Evolutionary conservation across 805 yeast species (phyloP), one percentile per base, ranked within the genome.

Genomic region (Pichia manshurica): DNA sequence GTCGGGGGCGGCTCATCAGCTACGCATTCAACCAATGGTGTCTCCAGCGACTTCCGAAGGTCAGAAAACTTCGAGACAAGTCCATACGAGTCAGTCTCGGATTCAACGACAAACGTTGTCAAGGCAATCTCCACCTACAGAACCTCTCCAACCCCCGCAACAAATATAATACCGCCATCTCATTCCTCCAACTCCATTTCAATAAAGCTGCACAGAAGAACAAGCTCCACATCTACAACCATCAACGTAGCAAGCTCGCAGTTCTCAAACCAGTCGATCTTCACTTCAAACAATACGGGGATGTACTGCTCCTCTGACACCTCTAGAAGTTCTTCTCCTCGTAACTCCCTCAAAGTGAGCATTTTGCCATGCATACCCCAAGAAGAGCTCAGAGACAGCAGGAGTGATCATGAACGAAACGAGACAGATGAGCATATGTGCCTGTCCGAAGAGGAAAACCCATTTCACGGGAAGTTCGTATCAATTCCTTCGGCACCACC

Each of bases 121-220:
- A 58, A 54, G 44, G 65, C 65, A 2, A 53, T 56, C 37, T 62
- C 67, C 8, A 60, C 67, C 19, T 64, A 58, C 49, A 57, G 66
- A 49, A 64, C 68, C 3, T 53, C 59, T 5, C 66, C 67, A 23
- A 51, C 63, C 1, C 53, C 53, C 7, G 10, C 16, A 13, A 23
- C 34, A n/a, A 7, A 25, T 10, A 8, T 10, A 10, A 25, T 17
- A 10, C 17, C 10, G 7, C 16, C 28, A 23, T 22, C 20, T 8
- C 21, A 29, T 16, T 25, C 42, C 10, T 7, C 10, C 29, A 8
- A 38, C 21, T 21, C 42, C 17, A 4, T 23, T 15, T 25, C 29
- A 25, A 25, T 8, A 7, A 25, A 10, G 29, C 29, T 25, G 29
- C 29, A 38, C 22, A 23, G 28, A 33, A 38, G 43, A 38, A n/a